Conservation (phyloP, 176 grass and related monocot genomes). For the Oryza glaberrima region DNA sequence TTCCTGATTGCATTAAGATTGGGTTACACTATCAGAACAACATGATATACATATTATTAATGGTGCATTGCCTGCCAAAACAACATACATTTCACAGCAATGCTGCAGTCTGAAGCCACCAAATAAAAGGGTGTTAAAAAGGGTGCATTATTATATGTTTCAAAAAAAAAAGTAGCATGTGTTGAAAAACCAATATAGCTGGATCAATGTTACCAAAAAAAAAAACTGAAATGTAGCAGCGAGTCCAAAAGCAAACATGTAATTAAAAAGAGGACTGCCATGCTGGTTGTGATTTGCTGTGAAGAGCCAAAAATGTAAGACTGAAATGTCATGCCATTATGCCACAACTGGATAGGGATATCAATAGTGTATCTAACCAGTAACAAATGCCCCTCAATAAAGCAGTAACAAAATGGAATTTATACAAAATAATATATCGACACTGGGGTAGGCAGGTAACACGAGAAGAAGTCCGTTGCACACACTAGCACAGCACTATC, state of each 20-base stretch:
- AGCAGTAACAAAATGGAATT: neutral
- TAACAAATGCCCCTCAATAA: neutral
- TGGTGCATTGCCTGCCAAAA: neutral
- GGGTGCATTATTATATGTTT: neutral
- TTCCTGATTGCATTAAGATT: conserved; percentile 61
- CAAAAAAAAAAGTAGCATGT: neutral
- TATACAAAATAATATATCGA: neutral
- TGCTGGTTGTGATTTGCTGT: neutral
- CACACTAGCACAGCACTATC: neutral
- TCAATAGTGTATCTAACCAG: conserved; percentile 1
- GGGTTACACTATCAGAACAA: neutral
- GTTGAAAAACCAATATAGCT: neutral
- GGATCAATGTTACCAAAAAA: neutral
- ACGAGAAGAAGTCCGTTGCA: neutral
- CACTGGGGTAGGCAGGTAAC: neutral
- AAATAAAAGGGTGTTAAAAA: neutral
- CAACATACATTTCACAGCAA: neutral
- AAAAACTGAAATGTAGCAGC: neutral
- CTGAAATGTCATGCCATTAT: neutral
- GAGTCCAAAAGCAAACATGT: neutral
- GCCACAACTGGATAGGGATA: neutral
- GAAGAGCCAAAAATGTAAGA: neutral
- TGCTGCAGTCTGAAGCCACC: neutral
- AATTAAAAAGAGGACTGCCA: neutral
- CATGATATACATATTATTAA: neutral